Evolutionary conservation across 352 stramenopile genomes (phyloP).

Genomic region (Halophytophthora batemanensis): DNA sequence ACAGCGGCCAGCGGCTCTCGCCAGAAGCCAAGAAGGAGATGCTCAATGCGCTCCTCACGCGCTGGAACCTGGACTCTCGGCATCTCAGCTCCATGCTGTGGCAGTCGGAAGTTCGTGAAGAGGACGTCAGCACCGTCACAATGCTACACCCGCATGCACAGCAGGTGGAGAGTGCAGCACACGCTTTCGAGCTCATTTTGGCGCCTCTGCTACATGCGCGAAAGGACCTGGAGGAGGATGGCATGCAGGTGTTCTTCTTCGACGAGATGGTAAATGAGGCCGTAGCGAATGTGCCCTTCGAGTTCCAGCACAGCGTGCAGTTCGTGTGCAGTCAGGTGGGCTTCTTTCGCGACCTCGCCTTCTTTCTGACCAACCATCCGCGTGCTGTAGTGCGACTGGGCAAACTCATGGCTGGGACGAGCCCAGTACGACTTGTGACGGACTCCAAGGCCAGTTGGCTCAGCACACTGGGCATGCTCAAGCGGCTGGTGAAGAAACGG

Average conservation of each 20-base stretch:
- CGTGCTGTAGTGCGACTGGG: constrained; percentile 34
- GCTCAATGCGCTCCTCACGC: constrained; percentile 33
- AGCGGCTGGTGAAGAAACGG: constrained; percentile 36
- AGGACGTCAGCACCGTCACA: constrained; percentile 3
- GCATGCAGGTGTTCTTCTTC: constrained; percentile 39
- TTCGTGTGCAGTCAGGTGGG: constrained; percentile 35
- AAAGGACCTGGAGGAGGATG: constrained; percentile 30
- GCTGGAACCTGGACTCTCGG: constrained; percentile 45
- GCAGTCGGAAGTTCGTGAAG: constrained; percentile 39
- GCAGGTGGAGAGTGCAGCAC: constrained; percentile 37
- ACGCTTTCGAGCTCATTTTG: constrained; percentile 45
- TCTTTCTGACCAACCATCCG: constrained; percentile 46
- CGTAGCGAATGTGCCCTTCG: constrained; percentile 26
- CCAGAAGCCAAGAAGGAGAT: constrained; percentile 42
- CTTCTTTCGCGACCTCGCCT: constrained; percentile 38
- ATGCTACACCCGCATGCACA: constrained; percentile 24
- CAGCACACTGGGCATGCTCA: constrained; percentile 48
- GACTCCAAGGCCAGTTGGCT: constrained; percentile 44
- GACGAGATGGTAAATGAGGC: constrained; percentile 44
- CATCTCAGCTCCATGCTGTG: constrained; percentile 47
- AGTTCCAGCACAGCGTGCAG: constrained; percentile 32
- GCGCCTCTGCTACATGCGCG: constrained; percentile 34
- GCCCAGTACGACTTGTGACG: constrained; percentile 34
- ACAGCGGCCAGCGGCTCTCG: constrained; percentile 35
- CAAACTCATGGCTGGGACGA: constrained; percentile 35